Base-by-base conservation (phyloP, 129 eudicot genomes). In the Chrysanthemum seticuspe region DNA sequence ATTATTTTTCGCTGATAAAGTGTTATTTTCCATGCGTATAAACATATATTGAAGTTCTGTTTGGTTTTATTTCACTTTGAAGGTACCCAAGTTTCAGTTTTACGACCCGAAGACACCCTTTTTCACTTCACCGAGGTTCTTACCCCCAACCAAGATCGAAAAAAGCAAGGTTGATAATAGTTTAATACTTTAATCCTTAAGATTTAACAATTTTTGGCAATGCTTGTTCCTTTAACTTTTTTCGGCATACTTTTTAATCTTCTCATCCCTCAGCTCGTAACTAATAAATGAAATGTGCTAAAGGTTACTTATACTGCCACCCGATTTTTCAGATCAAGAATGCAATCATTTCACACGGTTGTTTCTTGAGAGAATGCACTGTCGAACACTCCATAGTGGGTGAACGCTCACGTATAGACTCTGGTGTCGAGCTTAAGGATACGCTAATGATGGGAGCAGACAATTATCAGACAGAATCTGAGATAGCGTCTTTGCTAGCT, bases 401-500 rank as follows among this genome's bases (percentile, higher is more conserved):
- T 65, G 99, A 90, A 86, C 87, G 99, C 16, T 94, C 99, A 16
- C 96, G 99, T 63, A 73, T 94, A 74, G 99, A 94, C 79, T 81
- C 82, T 53, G 97, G 99, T 29, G 99, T 90, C 19, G 97, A 86
- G 76, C 89, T 94, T 56, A 88, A 85, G 94, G 97, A 94, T 78
- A 82, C 97, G 1, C 75, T 94, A 68, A 94, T 94, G 98, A 62
- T 94, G 89, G 97, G 98, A 53, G 98, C 98, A 14, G 96, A 94
- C 62, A 72, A 77, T 65, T 94, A 94, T 78, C 98, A 94, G 72
- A 94, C 98, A 11, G 98, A 94, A 70, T 77, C 93, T 9, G 98
- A 94, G 76, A 94, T 94, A 13, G 98, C 98, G 25, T 87, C 91
- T 55, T 89, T 85, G 67, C 74, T 90, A 55, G 98, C 99, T 14